Conservation (phyloP, 1,284 basidiomycete genomes). For the Meripilus lineatus region DNA sequence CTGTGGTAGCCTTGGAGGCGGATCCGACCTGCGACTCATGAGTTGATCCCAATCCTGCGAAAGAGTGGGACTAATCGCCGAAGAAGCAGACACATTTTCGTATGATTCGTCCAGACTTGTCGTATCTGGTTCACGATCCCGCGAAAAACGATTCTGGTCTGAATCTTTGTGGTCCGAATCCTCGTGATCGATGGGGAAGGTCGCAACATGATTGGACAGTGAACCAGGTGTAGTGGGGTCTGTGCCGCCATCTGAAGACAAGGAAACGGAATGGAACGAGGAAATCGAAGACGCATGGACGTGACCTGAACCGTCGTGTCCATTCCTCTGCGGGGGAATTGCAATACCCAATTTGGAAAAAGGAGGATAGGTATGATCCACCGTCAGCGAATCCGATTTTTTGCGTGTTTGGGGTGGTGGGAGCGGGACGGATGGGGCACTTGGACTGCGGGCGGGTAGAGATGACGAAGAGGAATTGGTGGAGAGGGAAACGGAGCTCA, state of each 20-base stretch:
- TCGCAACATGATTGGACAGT: slow-evolving; percentile 39
- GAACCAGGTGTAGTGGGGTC: slow-evolving; percentile 40
- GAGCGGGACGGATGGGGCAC: slow-evolving; percentile 6
- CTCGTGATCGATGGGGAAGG: slow-evolving; percentile 40
- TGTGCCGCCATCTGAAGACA: slow-evolving; percentile 60
- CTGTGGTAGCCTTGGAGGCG: slow-evolving; percentile 53
- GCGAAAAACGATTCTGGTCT: slow-evolving; percentile 24
- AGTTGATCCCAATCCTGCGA: slow-evolving; percentile 27
- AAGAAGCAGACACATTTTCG: slow-evolving; percentile 55
- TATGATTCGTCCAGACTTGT: slow-evolving; percentile 65
- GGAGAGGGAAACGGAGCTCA: slow-evolving; percentile 39
- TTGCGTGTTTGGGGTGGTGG: slow-evolving; percentile 26
- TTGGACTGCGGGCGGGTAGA: slow-evolving; percentile 18
- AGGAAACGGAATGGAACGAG: slow-evolving; percentile 76
- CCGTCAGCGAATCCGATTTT: slow-evolving; percentile 40
- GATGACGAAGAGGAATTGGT: slow-evolving; percentile 23
- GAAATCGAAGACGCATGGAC: slow-evolving; percentile 66
- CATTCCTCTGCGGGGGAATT: too few species aligned
- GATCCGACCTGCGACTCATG: slow-evolving; percentile 26
- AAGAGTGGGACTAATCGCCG: slow-evolving; percentile 20
- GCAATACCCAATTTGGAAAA: slow-evolving; percentile 30
- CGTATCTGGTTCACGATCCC: slow-evolving; percentile 39
- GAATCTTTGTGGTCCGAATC: not conserved
- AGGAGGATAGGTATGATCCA: slow-evolving; percentile 57
- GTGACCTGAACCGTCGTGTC: slow-evolving; percentile 41